Base-by-base conservation (phyloP, 1,284 basidiomycete species). In the Cystobasidium slooffiae region DNA sequence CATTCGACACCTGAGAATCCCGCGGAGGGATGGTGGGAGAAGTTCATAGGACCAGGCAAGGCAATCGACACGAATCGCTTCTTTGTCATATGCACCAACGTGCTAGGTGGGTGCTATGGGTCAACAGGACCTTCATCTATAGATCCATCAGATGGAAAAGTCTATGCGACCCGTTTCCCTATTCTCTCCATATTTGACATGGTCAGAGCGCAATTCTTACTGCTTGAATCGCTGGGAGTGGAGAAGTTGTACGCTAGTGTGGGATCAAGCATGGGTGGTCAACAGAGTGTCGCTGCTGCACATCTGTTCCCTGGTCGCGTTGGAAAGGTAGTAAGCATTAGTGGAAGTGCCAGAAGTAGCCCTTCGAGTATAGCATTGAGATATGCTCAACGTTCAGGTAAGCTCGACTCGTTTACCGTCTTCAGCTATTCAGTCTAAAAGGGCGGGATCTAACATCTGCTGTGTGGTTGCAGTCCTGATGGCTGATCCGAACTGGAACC, bases 401-500 rank as follows among this genome's bases (percentile, higher is more conserved):
- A 39, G 78, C 24, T 44, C 31, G 16, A 61, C 55, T 6, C 43
- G n/a, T 8, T 61, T 20, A 39, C 12, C 16, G 12, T 39, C 22
- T 16, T 39, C 37, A 39, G 2, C 20, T 14, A 6, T 58, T 39
- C 2, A 22, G 22, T 3, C 12, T 1, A 58, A 22, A 14, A 22
- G 2, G n/a, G 37, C 22, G n/a, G 18, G 37, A 22, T 61, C 55
- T 14, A 6, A 37, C 51, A 43, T 12, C 37, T 52, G 73, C 56
- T 55, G 51, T 63, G 37, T 66, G 55, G 22, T 9, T 37, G 14
- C 77, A 94, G 96, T 99, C 12, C 88, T 99, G 68, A 99, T 99
- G 96, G 90, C 94, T 6, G 96, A 99, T 83, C 96, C 96, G 0
- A 97, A 99, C 79, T 99, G 96, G 97, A 99, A 99, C 78, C 89